Base-by-base conservation (phyloP, 2,329 filamentous ascomycete genomes). In the Dactylellina haptotyla region DNA sequence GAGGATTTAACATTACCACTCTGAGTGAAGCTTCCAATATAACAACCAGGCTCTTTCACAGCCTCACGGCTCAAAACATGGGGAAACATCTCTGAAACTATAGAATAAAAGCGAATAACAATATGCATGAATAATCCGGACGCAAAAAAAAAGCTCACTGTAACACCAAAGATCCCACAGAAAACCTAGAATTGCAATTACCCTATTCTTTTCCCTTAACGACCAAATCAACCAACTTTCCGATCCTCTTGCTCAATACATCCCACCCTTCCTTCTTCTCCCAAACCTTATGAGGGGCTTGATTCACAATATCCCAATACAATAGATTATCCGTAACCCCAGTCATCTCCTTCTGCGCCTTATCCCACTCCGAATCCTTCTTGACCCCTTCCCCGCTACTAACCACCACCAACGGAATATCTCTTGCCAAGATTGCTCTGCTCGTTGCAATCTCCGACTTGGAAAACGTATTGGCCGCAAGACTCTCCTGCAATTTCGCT, bases 271-370 rank as follows among this genome's bases (percentile, higher is more conserved):
- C 86, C 1, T 84, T 80, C 2, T 89, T 92, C 77, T 83, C 83
- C 95, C 95, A 99, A 0, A 98, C 89, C 79, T 93, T 87, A 80
- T 96, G 92, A 3, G 93, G 91, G 2, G 93, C 93, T 75, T 89
- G 87, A 66, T 90, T 87, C 9, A 97, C 92, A 58, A 97, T 87
- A 80, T 97, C 92, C 93, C 94, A 99, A 39, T 86, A 84, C 66
- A 90, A 81, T 57, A 98, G 82, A 51, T 93, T 92, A 58, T 89
- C 85, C 0, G 94, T 97, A 76, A 98, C 83, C 70, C 86, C 87
- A 5, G 89, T 93, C 74, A 97, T 82, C 78, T 97, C 93, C 77
- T 91, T 85, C 83, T 99, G 95, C 80, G 92, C 93, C 75, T 86
- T 83, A 80, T 90, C 89, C 95, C 95, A 99, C 64, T 87, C 85